phyloP scores from a whole-genome alignment of 2,329 filamentous ascomycete species.

The Plectosphaerella plurivora region DNA sequence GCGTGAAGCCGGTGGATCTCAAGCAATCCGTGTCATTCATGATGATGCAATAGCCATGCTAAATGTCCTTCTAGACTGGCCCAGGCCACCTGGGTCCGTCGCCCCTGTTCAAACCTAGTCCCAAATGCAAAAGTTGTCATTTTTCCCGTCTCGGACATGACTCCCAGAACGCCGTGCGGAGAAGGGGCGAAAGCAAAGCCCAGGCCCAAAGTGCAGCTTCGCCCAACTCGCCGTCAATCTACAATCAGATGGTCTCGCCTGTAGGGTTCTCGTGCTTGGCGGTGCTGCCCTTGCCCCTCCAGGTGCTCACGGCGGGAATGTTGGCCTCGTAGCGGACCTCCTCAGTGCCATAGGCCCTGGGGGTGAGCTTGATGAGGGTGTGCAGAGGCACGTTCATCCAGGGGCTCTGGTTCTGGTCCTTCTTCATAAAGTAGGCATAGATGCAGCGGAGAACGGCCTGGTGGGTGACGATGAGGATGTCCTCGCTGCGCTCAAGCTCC shows the following conservation, averaged over 20 bases:
- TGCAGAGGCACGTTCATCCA: slow-evolving; percentile 99
- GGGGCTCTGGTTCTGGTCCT: slow-evolving; percentile 84
- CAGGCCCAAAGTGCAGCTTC: neutral
- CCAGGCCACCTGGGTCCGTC: neutral
- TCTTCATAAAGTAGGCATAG: slow-evolving; percentile 98
- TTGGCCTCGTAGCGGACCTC: slow-evolving; percentile 84
- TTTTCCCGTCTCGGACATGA: neutral
- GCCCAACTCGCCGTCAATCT: neutral
- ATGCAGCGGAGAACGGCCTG: slow-evolving; percentile 96
- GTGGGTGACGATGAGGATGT: slow-evolving; percentile 96
- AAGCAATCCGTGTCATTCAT: no score
- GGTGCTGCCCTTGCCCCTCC: slow-evolving; percentile 87
- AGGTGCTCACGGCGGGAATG: slow-evolving; percentile 94
- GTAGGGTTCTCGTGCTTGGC: slow-evolving; percentile 75
- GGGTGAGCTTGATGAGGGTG: slow-evolving; percentile 93
- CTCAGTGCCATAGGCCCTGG: slow-evolving; percentile 87
- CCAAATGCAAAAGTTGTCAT: neutral
- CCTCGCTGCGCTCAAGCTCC: slow-evolving; percentile 93
- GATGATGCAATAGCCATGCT: no score
- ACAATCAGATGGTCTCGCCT: slow-evolving; percentile 19
- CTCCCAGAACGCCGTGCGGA: neutral
- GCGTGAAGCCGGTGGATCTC: no score
- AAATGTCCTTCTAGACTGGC: neutral
- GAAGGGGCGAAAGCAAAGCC: neutral
- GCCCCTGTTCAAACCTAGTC: no score